Percentiles rank a stretch among this genome's conserved stretches.
phyloP scores from a whole-genome alignment of 2,329 filamentous ascomycete species.

The Fusarium tjaetaba region DNA sequence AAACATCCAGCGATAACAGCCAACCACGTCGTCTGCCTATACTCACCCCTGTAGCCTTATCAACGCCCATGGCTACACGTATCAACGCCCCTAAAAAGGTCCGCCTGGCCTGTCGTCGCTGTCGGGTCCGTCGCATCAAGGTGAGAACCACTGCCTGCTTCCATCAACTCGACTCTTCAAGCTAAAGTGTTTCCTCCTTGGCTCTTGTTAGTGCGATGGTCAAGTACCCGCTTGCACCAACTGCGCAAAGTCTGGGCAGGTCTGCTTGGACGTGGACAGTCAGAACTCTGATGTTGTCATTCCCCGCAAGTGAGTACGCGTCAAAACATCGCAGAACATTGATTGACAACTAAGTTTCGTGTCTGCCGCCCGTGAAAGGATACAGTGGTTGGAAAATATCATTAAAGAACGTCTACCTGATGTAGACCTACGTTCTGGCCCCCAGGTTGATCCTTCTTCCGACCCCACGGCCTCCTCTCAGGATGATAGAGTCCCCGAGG shows the following conservation, averaged over 20 bases:
- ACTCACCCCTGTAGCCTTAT: background rate
- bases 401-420: conserved; percentile 15
- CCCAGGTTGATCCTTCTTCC: background rate
- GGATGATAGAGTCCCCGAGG: background rate
- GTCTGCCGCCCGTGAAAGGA: conserved; percentile 10
- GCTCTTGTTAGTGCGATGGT: conserved; percentile 48
- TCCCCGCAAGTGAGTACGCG: conserved; percentile 45
- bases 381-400: conserved; percentile 24
- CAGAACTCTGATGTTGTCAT: conserved; percentile 49
- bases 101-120: conserved; percentile 51
- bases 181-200: background rate
- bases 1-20: background rate
- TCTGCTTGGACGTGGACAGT: conserved; percentile 51
- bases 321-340: accelerated
- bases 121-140: conserved; percentile 51
- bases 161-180: background rate
- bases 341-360: background rate
- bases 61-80: background rate
- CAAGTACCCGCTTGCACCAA: conserved; percentile 51
- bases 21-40: background rate
- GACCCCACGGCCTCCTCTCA: background rate
- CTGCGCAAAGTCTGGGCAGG: conserved; percentile 48
- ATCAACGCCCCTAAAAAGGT: conserved; percentile 47
- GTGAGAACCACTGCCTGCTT: conserved; percentile 20
- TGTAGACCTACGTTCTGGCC: conserved; percentile 10